Percentiles rank a stretch among this genome's conserved stretches.
These are phyloP conservation scores for Sphagnurus paluster DNA, from an alignment of 1,284 basidiomycete species.

Conservation along the genomic window DNA sequence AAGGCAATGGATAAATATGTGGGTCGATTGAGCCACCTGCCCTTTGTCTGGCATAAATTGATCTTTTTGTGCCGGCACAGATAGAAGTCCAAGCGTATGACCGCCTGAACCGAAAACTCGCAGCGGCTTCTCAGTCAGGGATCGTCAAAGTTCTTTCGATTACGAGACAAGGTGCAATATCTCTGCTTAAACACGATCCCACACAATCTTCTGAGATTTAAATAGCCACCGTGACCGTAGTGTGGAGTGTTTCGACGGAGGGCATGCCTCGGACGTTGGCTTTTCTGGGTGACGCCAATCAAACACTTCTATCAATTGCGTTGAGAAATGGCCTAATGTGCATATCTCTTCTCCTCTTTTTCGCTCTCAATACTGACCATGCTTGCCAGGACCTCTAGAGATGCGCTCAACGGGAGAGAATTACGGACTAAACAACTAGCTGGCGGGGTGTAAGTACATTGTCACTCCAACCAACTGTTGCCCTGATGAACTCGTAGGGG, in stretches of 20 bases:
- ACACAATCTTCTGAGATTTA: not conserved
- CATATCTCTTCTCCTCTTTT: not conserved
- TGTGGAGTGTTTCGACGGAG: constrained; percentile 1
- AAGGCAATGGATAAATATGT: constrained; percentile 1
- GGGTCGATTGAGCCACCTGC: not conserved
- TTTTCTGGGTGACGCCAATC: constrained; percentile 11
- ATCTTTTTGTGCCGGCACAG: constrained; percentile 3
- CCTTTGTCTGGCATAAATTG: not conserved
- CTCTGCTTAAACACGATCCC: not conserved
- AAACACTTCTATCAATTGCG: constrained; percentile 5
- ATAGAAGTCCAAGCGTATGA: too few species aligned
- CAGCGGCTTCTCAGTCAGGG: too few species aligned
- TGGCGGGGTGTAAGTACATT: constrained; percentile 13
- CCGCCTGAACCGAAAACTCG: too few species aligned
- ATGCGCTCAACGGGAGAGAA: constrained; percentile 8
- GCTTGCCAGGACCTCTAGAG: constrained; percentile 3
- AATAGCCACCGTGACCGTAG: not conserved
- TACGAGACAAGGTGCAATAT: constrained; percentile 1
- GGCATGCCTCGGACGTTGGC: constrained; percentile 6
- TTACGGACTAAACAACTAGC: constrained; percentile 9
- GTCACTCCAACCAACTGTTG: too few species aligned
- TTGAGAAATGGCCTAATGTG: constrained; percentile 12
- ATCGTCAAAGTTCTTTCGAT: too few species aligned
- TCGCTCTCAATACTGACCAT: not conserved
- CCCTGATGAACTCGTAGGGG: constrained; percentile 1